Evolutionary conservation across 2,329 filamentous ascomycete genomes (phyloP).

Genomic region (Aspergillus fischeri): DNA sequence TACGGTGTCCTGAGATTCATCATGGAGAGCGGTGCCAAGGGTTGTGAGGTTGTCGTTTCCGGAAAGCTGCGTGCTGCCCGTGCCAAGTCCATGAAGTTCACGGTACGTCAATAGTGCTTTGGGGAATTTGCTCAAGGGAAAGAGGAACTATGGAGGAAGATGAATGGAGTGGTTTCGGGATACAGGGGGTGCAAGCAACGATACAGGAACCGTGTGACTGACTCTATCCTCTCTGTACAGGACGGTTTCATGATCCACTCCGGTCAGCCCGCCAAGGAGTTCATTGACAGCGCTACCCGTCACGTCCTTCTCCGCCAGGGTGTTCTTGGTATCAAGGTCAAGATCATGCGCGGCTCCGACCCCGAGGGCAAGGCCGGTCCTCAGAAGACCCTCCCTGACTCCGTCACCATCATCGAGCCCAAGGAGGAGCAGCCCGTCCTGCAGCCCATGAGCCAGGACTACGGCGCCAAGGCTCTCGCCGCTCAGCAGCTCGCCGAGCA

Average conservation of each 20-base stretch:
- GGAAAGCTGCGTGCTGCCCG: slow-evolving; percentile 98
- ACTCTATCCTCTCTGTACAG: slow-evolving; percentile 33
- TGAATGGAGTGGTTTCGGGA: not conserved
- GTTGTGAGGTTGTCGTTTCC: slow-evolving; percentile 98
- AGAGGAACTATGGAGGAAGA: not conserved
- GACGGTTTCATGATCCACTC: slow-evolving; percentile 99
- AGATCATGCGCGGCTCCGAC: slow-evolving; percentile 99
- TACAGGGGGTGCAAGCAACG: not conserved
- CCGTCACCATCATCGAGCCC: slow-evolving; percentile 99
- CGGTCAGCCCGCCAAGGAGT: slow-evolving; percentile 98
- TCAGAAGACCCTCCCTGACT: slow-evolving; percentile 95
- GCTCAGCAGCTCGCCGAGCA: slow-evolving; percentile 54
- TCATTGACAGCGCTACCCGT: slow-evolving; percentile 97
- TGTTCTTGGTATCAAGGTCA: slow-evolving; percentile 99
- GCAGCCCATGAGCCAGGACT: slow-evolving; percentile 96
- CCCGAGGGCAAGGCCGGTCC: slow-evolving; percentile 98
- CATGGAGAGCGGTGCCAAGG: slow-evolving; percentile 99
- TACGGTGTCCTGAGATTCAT: slow-evolving; percentile 99
- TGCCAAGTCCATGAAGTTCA: slow-evolving; percentile 99
- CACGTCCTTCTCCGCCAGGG: slow-evolving; percentile 99
- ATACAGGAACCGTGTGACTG: slow-evolving; percentile 2
- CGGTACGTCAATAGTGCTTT: slow-evolving; percentile 52
- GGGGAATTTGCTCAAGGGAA: not conserved
- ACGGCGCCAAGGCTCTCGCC: slow-evolving; percentile 83
- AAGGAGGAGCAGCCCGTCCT: slow-evolving; percentile 98